These are phyloP conservation scores for Geotrichum histeridarum DNA, from an alignment of 1,139 yeast genomes.

Conservation along the genomic window DNA sequence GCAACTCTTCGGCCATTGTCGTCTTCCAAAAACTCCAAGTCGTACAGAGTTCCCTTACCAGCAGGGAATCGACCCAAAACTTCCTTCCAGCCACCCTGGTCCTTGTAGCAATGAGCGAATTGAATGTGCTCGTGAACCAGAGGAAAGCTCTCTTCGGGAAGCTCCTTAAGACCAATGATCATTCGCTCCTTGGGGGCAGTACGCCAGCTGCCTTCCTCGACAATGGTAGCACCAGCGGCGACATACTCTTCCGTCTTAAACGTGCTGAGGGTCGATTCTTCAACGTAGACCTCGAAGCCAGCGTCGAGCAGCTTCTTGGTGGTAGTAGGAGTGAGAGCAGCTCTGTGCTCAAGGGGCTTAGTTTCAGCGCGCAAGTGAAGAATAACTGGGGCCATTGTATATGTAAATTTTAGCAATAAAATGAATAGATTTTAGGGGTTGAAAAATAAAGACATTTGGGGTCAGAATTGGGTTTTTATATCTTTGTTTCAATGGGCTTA, in stretches of 20 bases:
- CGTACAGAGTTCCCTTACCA: slow-evolving; percentile 87
- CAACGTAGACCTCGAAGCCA: slow-evolving; percentile 85
- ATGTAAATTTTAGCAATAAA: background rate
- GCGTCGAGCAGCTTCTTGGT: slow-evolving; percentile 78
- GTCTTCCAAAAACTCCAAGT: slow-evolving; percentile 88
- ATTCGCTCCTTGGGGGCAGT: slow-evolving; percentile 84
- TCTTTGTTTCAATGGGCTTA: background rate
- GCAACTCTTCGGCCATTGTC: slow-evolving; percentile 97
- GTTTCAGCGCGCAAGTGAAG: slow-evolving; percentile 87
- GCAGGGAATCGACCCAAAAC: slow-evolving; percentile 83
- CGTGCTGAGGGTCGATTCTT: slow-evolving; percentile 77
- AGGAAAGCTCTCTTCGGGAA: slow-evolving; percentile 93
- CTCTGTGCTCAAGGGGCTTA: slow-evolving; percentile 95
- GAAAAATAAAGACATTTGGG: background rate
- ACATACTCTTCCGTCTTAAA: slow-evolving; percentile 72
- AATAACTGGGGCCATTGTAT: slow-evolving; percentile 35
- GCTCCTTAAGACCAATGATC: slow-evolving; percentile 88
- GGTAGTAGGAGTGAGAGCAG: slow-evolving; percentile 90
- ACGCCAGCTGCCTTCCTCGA: slow-evolving; percentile 91
- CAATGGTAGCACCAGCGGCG: slow-evolving; percentile 74
- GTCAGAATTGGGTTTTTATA: background rate
- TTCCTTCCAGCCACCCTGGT: slow-evolving; percentile 95
- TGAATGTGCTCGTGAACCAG: slow-evolving; percentile 92
- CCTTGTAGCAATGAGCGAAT: slow-evolving; percentile 97
- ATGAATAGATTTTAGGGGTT: background rate